phyloP scores from a whole-genome alignment of 805 yeast species.

The Lipomyces sp. region DNA sequence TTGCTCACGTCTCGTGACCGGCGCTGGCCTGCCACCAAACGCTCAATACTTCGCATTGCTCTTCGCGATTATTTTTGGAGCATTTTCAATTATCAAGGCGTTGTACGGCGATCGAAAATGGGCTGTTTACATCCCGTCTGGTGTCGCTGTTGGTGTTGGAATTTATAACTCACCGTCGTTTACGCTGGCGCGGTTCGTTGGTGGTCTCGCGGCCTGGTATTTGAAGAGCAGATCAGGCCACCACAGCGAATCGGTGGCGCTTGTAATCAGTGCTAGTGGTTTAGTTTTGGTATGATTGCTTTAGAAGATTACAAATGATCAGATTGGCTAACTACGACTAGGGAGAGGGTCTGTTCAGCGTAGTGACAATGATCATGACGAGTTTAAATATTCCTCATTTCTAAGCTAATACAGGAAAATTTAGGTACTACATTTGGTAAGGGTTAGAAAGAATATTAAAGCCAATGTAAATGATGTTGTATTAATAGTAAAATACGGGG shows the following conservation, averaged over 20 bases:
- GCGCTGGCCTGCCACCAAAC: slow-evolving; percentile 83
- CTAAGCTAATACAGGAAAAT: slow-evolving; percentile 34
- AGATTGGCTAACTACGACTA: slow-evolving; percentile 1
- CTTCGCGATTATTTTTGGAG: slow-evolving; percentile 69
- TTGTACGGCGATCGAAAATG: slow-evolving; percentile 36
- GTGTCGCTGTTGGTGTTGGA: slow-evolving; percentile 97
- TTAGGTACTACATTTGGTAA: neutral
- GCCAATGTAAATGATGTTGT: neutral
- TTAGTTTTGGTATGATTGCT: slow-evolving; percentile 57
- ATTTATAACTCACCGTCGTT: slow-evolving; percentile 92
- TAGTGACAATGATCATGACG: slow-evolving; percentile 77
- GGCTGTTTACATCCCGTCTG: slow-evolving; percentile 74
- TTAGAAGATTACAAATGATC: neutral
- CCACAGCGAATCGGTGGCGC: slow-evolving; percentile 54
- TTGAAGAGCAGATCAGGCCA: slow-evolving; percentile 15
- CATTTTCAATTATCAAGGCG: slow-evolving; percentile 58
- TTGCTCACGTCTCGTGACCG: slow-evolving; percentile 90
- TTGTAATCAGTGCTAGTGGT: slow-evolving; percentile 91
- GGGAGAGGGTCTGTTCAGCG: slow-evolving; percentile 92
- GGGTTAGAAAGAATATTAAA: neutral
- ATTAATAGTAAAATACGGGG: neutral
- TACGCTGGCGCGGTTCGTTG: slow-evolving; percentile 89
- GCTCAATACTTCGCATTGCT: slow-evolving; percentile 69
- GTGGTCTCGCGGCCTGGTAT: slow-evolving; percentile 72
- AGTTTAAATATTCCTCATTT: slow-evolving; percentile 68